Conservation (phyloP, 2,329 filamentous ascomycete genomes). For the Ceratocystis diversiconidia region DNA sequence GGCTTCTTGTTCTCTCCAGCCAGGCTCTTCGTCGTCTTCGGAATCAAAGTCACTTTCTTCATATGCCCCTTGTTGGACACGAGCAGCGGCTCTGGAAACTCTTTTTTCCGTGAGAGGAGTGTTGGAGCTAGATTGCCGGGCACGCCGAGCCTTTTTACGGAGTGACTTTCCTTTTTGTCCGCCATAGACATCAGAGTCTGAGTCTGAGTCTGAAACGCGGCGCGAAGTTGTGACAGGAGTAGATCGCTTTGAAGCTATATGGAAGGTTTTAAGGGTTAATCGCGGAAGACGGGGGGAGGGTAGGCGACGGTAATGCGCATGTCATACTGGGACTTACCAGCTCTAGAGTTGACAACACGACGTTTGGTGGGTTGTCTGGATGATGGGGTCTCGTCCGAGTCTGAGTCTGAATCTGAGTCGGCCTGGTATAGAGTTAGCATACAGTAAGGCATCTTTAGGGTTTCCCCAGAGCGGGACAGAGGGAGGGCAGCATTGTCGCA, state of each 20-base stretch:
- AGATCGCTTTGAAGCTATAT: slow-evolving; percentile 44
- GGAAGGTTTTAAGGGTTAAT: slow-evolving; percentile 12
- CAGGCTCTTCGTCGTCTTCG: slow-evolving; percentile 41
- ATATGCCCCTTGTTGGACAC: slow-evolving; percentile 48
- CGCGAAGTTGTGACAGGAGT: slow-evolving; percentile 32
- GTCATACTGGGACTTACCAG: slow-evolving; percentile 35
- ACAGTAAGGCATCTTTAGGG: background rate
- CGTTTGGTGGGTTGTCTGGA: slow-evolving; percentile 51
- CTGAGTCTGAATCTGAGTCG: slow-evolving; percentile 38
- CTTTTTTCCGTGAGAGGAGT: slow-evolving; percentile 66
- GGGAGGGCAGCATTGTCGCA: slow-evolving; percentile 13
- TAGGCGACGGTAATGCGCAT: slow-evolving; percentile 4
- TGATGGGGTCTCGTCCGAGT: slow-evolving; percentile 51
- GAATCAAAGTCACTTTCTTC: slow-evolving; percentile 54
- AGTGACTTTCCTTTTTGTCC: slow-evolving; percentile 54
- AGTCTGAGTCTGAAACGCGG: slow-evolving; percentile 48
- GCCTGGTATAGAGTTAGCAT: slow-evolving; percentile 27
- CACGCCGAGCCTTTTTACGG: slow-evolving; percentile 64
- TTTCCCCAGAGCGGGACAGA: background rate
- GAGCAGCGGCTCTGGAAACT: slow-evolving; percentile 80
- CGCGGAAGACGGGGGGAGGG: slow-evolving; percentile 16
- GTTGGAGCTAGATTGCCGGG: slow-evolving; percentile 53
- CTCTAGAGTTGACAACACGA: slow-evolving; percentile 49
- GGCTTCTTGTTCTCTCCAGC: slow-evolving; percentile 49
- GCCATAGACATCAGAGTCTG: slow-evolving; percentile 66